Conservation (phyloP, 75 land plant species). For the Azolla pinnata region DNA sequence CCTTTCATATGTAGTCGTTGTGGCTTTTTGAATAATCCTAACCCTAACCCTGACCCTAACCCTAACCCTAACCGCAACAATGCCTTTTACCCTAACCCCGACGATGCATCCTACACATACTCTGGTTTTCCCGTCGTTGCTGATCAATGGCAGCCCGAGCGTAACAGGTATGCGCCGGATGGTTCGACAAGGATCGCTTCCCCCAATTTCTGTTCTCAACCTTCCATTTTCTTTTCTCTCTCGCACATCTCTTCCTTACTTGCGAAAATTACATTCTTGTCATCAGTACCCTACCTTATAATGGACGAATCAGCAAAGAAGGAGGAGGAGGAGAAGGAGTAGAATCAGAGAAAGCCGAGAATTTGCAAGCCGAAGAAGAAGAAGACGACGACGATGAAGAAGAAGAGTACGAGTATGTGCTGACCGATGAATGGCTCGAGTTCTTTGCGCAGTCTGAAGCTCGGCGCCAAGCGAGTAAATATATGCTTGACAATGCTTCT, state of each 20-base stretch:
- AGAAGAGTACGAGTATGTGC: conserved; percentile 32
- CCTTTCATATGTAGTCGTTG: no score
- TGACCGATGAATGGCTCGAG: conserved; percentile 49
- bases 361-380: neutral
- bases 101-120: neutral
- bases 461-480: conserved; percentile 4
- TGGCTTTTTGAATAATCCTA: no score
- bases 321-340: neutral
- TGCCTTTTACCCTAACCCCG: neutral
- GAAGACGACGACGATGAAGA: conserved; percentile 24
- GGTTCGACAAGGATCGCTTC: no score
- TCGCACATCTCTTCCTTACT: no score
- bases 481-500: no score
- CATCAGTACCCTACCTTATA: no score
- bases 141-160: neutral
- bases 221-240: no score
- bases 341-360: neutral
- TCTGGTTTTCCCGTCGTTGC: neutral
- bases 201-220: no score
- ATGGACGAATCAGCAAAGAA: neutral
- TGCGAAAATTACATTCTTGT: no score
- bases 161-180: neutral
- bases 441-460: conserved; percentile 54
- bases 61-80: neutral
- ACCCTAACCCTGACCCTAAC: neutral